phyloP scores from a whole-genome alignment of 305 asterid species.

The Fraxinus albicans region DNA sequence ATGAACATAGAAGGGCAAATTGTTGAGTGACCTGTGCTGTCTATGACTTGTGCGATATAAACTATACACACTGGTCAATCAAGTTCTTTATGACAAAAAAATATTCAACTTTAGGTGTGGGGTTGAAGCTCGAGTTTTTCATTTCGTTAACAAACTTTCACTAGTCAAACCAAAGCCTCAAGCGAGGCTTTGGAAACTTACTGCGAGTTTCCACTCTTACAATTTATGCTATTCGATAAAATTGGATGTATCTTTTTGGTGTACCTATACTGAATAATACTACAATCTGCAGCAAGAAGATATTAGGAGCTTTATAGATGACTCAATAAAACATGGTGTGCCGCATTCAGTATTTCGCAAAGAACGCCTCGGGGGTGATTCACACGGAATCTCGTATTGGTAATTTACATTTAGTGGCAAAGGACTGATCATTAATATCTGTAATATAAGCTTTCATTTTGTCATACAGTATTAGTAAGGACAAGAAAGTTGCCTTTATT shows the following conservation, averaged over 20 bases:
- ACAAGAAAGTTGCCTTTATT: background rate
- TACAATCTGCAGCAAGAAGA: slow-evolving; percentile 89
- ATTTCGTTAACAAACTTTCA: background rate
- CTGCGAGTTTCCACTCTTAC: background rate
- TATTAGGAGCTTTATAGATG: slow-evolving; percentile 76
- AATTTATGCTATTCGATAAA: background rate
- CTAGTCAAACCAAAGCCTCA: background rate
- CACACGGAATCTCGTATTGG: slow-evolving; percentile 95
- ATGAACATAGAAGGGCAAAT: background rate
- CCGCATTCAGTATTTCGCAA: slow-evolving; percentile 77
- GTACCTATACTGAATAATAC: slow-evolving; percentile 16
- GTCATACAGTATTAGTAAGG: slow-evolving; percentile 12
- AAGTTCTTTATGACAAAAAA: slow-evolving; percentile 7
- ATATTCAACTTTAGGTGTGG: background rate
- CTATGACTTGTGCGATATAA: slow-evolving; percentile 13
- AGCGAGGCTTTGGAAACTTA: background rate
- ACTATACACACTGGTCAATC: background rate
- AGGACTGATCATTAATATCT: slow-evolving; percentile 10
- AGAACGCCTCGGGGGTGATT: slow-evolving; percentile 91
- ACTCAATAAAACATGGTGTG: slow-evolving; percentile 72
- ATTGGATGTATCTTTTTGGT: slow-evolving; percentile 1
- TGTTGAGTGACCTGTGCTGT: background rate
- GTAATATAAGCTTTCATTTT: background rate
- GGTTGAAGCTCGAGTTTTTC: background rate
- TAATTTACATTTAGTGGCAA: slow-evolving; percentile 28